phyloP scores from a whole-genome alignment of 2,329 filamentous ascomycete species.

The Phaeophleospora eucalypticola region DNA sequence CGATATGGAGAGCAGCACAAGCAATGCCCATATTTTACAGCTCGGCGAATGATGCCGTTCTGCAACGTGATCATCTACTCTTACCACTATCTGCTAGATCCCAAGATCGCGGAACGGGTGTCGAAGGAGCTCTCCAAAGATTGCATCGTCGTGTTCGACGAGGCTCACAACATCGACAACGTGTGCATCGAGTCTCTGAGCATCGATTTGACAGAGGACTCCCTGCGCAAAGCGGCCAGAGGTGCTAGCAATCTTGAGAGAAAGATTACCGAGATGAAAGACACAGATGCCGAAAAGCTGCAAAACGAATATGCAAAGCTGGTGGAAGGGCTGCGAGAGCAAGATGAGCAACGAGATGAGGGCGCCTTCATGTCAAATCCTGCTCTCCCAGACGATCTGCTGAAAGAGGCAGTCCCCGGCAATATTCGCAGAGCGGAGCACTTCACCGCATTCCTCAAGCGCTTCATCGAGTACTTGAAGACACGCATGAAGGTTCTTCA shows the following conservation, averaged over 20 bases:
- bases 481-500: conserved; percentile 98
- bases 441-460: conserved; percentile 88
- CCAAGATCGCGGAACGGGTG: conserved; percentile 93
- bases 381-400: conserved; percentile 84
- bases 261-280: conserved; percentile 90
- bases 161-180: conserved; percentile 99
- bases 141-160: conserved; percentile 97
- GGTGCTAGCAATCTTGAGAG: conserved; percentile 87
- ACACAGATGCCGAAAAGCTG: conserved; percentile 89
- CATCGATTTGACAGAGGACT: conserved; percentile 95
- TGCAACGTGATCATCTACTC: conserved; percentile 99
- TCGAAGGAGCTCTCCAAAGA: conserved; percentile 96
- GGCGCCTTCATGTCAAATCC: conserved; percentile 98
- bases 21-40: conserved; percentile 96
- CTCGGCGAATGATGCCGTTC: conserved; percentile 96
- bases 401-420: conserved; percentile 92
- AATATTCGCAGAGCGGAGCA: conserved; percentile 96
- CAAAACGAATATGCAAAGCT: conserved; percentile 95
- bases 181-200: conserved; percentile 97
- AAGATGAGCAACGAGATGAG: conserved; percentile 84
- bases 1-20: conserved; percentile 92
- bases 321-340: conserved; percentile 82
- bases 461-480: conserved; percentile 93
- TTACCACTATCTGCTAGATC: conserved; percentile 95
- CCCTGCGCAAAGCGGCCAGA: conserved; percentile 80